Conservation (phyloP, 2,329 filamentous ascomycete genomes). For the Diaporthe velutina region DNA sequence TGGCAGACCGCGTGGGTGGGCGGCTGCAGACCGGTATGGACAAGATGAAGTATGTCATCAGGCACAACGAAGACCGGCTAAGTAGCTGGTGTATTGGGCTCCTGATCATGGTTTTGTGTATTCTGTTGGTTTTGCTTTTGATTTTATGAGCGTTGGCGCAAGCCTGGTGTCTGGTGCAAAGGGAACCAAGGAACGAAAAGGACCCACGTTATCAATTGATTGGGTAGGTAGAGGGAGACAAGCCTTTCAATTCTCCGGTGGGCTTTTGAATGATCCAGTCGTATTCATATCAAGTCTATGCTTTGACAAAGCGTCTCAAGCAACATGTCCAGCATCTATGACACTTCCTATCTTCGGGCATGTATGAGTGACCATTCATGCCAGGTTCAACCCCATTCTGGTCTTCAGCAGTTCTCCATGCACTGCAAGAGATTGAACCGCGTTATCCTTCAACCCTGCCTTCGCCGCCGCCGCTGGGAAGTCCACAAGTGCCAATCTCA, state of each 20-base stretch:
- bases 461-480: conserved; percentile 71
- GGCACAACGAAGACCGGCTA: conserved; percentile 87
- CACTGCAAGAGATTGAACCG: conserved; percentile 65
- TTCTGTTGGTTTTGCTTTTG: conserved; percentile 84
- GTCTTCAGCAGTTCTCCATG: conserved; percentile 66
- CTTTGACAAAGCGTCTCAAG: neutral
- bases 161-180: conserved; percentile 7
- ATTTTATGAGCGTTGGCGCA: conserved; percentile 59
- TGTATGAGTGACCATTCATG: conserved; percentile 41
- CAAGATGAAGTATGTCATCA: conserved; percentile 86
- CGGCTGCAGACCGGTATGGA: conserved; percentile 88
- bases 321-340: conserved; percentile 8
- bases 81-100: conserved; percentile 93
- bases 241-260: neutral
- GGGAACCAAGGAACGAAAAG: conserved; percentile 1
- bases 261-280: conserved; percentile 24
- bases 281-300: conserved; percentile 16
- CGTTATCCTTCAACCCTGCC: conserved; percentile 54
- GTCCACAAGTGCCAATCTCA: conserved; percentile 79
- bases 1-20: conserved; percentile 89
- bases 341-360: neutral
- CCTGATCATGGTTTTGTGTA: conserved; percentile 88
- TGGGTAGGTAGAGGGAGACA: neutral
- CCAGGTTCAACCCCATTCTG: conserved; percentile 63
- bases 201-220: conserved; percentile 28